These are phyloP conservation scores for Ophiognomonia clavigignenti-juglandacearum DNA, from an alignment of 2,329 filamentous ascomycete species.

Conservation along the genomic window DNA sequence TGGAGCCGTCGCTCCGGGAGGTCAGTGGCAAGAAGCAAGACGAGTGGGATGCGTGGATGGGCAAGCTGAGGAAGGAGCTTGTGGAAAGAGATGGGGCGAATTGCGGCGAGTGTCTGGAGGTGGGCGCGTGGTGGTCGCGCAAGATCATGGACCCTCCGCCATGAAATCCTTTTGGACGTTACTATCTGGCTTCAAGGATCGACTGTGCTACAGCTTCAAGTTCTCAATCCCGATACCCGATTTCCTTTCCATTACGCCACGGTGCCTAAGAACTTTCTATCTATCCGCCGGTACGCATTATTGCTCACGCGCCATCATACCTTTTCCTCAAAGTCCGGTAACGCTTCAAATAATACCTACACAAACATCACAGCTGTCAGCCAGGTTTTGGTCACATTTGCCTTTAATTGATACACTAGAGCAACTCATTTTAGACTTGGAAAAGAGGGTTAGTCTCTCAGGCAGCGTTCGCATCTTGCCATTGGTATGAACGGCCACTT, in stretches of 20 bases:
- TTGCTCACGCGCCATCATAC: constrained; percentile 51
- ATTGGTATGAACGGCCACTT: neutral
- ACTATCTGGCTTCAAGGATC: too few species aligned
- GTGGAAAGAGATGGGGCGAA: constrained; percentile 72
- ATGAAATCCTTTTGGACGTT: too few species aligned
- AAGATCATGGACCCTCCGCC: constrained; percentile 46
- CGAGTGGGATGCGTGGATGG: constrained; percentile 88
- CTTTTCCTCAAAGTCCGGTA: constrained; percentile 81
- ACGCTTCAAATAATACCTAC: constrained; percentile 84
- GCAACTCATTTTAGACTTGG: neutral
- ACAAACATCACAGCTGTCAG: constrained; percentile 15
- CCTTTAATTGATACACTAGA: neutral
- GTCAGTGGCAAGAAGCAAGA: constrained; percentile 82
- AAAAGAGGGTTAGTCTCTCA: neutral
- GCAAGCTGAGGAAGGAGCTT: constrained; percentile 80
- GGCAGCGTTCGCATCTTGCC: neutral
- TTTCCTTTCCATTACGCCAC: too few species aligned
- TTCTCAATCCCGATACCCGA: too few species aligned
- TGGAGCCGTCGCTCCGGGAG: constrained; percentile 79
- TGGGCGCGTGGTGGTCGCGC: constrained; percentile 84
- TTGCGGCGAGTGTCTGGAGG: constrained; percentile 80
- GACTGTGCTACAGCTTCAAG: too few species aligned
- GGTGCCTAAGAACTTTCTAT: too few species aligned
- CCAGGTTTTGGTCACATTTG: neutral
- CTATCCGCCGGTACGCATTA: too few species aligned